Evolutionary conservation across 73 alveolate genomes (phyloP).

Genomic region (Blepharisma stoltei): DNA sequence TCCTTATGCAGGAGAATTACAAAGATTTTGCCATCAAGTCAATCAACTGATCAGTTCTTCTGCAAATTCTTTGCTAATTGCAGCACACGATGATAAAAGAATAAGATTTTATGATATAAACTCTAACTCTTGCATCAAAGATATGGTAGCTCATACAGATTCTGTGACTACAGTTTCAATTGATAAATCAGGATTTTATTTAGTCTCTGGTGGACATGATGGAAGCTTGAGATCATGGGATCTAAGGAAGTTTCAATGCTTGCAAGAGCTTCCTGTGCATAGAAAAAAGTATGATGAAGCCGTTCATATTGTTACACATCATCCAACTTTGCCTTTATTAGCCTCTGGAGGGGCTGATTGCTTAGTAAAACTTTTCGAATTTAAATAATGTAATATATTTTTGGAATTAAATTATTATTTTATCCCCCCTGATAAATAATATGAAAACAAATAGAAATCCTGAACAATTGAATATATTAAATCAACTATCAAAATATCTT

Average conservation of each 20-base stretch:
- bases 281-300: slow-evolving; percentile 45
- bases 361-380: slow-evolving; percentile 33
- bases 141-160: slow-evolving; percentile 38
- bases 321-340: slow-evolving; percentile 31
- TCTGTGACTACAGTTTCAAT: slow-evolving; percentile 37
- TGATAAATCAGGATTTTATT: slow-evolving; percentile 29
- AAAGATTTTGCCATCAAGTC: slow-evolving; percentile 26
- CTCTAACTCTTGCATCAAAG: slow-evolving; percentile 24
- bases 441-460: too few species aligned
- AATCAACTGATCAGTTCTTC: slow-evolving; percentile 18
- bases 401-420: too few species aligned
- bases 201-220: slow-evolving; percentile 32
- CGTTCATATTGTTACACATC: slow-evolving; percentile 30
- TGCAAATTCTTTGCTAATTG: not conserved
- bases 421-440: too few species aligned
- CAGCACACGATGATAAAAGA: slow-evolving; percentile 52
- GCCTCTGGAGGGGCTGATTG: slow-evolving; percentile 54
- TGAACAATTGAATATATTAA: too few species aligned
- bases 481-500: too few species aligned
- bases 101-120: slow-evolving; percentile 41
- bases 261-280: slow-evolving; percentile 40
- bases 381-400: too few species aligned
- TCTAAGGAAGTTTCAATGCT: slow-evolving; percentile 36
- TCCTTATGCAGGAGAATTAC: slow-evolving; percentile 26
- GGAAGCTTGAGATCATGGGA: slow-evolving; percentile 47